A percentile compares a stretch with the other conserved stretches of the same genome.
Evolutionary conservation across 805 yeast genomes (phyloP).

Genomic region (Ogataea nonfermentans): DNA sequence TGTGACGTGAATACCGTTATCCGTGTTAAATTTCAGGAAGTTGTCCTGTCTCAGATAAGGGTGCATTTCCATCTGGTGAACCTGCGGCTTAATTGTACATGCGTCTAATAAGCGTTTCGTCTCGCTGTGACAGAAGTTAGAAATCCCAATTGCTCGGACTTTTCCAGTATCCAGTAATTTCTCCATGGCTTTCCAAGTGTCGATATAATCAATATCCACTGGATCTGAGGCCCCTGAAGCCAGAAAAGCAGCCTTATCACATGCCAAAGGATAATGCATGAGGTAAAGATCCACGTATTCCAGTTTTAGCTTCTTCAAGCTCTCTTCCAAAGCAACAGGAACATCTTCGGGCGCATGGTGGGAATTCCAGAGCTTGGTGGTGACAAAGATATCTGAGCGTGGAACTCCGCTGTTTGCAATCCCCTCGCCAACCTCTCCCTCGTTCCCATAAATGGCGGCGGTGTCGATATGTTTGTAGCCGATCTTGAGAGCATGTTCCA

Average conservation of each 20-base stretch:
- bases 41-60: slow-evolving; percentile 65
- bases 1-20: slow-evolving; percentile 53
- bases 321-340: slow-evolving; percentile 46
- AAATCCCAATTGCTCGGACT: slow-evolving; percentile 71
- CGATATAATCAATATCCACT: slow-evolving; percentile 41
- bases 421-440: slow-evolving; percentile 57
- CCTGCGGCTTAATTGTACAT: slow-evolving; percentile 45
- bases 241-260: slow-evolving; percentile 38
- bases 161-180: slow-evolving; percentile 51
- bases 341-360: slow-evolving; percentile 35
- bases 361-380: slow-evolving; percentile 61
- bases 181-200: slow-evolving; percentile 70
- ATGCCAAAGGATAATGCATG: slow-evolving; percentile 64
- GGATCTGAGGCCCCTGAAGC: slow-evolving; percentile 35
- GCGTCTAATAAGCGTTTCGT: slow-evolving; percentile 52
- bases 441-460: slow-evolving; percentile 68
- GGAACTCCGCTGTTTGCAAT: slow-evolving; percentile 42
- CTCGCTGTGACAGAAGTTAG: slow-evolving; percentile 63
- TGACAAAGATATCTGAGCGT: slow-evolving; percentile 53
- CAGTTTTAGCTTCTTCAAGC: slow-evolving; percentile 49
- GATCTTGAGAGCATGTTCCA: slow-evolving; percentile 54
- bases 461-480: slow-evolving; percentile 81
- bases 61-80: slow-evolving; percentile 70
- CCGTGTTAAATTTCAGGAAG: slow-evolving; percentile 48
- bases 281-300: slow-evolving; percentile 66